Base-by-base conservation (phyloP, 768 basidiomycete genomes). In the Gloeostereum incarnatum region DNA sequence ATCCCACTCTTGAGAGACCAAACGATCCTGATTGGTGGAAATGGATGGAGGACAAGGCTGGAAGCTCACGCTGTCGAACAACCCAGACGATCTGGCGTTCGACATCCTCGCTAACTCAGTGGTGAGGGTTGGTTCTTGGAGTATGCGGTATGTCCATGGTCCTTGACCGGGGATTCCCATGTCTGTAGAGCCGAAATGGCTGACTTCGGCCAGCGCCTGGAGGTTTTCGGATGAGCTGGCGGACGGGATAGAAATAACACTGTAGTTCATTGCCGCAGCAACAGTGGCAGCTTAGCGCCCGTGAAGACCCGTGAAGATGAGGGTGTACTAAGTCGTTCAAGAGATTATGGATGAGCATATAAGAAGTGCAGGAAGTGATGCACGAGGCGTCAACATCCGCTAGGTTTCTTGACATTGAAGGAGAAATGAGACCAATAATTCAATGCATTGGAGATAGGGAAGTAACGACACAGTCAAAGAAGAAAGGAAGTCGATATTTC, bases 131-230 rank as follows among this genome's bases (percentile, higher is more conserved):
- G 56, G 59, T 41, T 73, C 68, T 11, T 56, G 36, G 18, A 76
- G 61, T 19, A 65, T 49, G 13, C 65, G 69, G 49, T 74, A 78
- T 3, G 72, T 67, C 74, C 75, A 77, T 24, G 65, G 63, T 23
- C 66, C 65, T 37, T 55, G 59, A 22, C 71, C 73, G 6, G 68
- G 62, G 31, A 62, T 63, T 45, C 73, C 73, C 49, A 76, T 66
- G 51, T 76, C 71, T 5, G 74, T 76, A 14, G 56, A 59, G 11
- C 56, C 59, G 46, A 75, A 74, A 47, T 73, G 53, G 45, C 63
- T 68, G 36, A 75, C 74, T 48, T 76, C 73, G 26, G 68, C 60
- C 40, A 76, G 53, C 6, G 73, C 71, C 30, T 61, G 63, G 21
- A 66, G 60, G 42, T 69, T 60, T 37, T 76, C 73, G 4, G 60